A percentile compares a stretch with the other conserved stretches of the same genome.
Conservation (phyloP, 2,329 filamentous ascomycete genomes). For the Neofusicoccum ribis region DNA sequence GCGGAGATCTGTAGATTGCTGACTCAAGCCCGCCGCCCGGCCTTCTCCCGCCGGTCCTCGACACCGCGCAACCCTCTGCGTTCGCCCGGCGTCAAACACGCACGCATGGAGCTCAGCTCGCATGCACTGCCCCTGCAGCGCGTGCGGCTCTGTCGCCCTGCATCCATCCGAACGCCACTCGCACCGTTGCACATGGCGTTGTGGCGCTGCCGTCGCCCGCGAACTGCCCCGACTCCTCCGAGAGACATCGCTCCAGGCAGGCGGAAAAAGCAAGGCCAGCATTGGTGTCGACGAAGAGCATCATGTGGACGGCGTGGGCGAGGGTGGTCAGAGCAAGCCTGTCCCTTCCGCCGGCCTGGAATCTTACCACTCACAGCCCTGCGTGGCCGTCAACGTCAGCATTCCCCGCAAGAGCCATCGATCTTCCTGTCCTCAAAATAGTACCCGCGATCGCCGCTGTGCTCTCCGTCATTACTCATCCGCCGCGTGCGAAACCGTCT, state of each 20-base stretch:
- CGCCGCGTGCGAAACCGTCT: neutral
- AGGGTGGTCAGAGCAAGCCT: slow-evolving; percentile 4
- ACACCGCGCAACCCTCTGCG: too few relatives aligned
- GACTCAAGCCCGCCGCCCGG: too few relatives aligned
- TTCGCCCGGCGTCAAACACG: too few relatives aligned
- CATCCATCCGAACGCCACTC: neutral
- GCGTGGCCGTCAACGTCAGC: neutral
- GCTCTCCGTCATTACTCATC: neutral
- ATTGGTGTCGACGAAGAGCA: neutral
- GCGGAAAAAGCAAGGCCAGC: neutral
- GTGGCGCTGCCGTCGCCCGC: neutral
- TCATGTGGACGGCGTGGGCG: neutral
- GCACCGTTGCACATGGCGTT: neutral
- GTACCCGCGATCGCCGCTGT: neutral
- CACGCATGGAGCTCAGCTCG: too few relatives aligned
- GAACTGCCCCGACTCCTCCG: neutral
- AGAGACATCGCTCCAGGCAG: neutral
- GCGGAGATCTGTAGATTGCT: too few relatives aligned
- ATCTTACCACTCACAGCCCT: neutral
- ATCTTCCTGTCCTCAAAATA: neutral
- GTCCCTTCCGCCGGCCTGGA: neutral
- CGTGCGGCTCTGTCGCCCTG: neutral
- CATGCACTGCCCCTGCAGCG: neutral
- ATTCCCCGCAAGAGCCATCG: neutral
- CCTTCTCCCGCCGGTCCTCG: too few relatives aligned